These are phyloP conservation scores for Pichia nakasei DNA, from an alignment of 805 yeast species.

Conservation along the genomic window DNA sequence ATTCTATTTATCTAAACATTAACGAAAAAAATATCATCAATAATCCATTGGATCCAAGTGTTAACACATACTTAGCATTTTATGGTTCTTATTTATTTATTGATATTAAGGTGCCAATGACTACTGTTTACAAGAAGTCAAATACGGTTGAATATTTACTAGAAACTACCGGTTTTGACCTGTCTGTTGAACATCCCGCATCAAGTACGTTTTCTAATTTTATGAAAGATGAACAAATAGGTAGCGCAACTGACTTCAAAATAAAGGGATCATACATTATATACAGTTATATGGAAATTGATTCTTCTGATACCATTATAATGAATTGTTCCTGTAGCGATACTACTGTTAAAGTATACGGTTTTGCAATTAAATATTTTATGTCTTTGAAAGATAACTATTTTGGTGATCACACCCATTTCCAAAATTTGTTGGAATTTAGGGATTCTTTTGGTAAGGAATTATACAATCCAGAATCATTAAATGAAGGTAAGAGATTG, in stretches of 20 bases:
- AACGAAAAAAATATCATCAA: conserved; percentile 85
- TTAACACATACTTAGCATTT: conserved; percentile 68
- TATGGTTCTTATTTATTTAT: conserved; percentile 51
- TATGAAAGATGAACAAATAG: conserved; percentile 52
- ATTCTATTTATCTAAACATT: conserved; percentile 62
- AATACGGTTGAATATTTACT: conserved; percentile 44
- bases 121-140: conserved; percentile 41
- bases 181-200: conserved; percentile 71
- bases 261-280: conserved; percentile 61
- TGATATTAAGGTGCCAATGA: conserved; percentile 49
- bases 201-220: conserved; percentile 86
- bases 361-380: conserved; percentile 67
- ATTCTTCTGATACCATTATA: conserved; percentile 59
- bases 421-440: conserved; percentile 81
- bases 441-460: conserved; percentile 21
- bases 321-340: conserved; percentile 59
- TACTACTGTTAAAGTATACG: conserved; percentile 66
- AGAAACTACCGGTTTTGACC: conserved; percentile 48
- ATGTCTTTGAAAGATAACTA: conserved; percentile 78
- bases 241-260: conserved; percentile 53
- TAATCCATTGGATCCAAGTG: conserved; percentile 77
- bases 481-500: conserved; percentile 25
- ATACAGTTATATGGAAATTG: conserved; percentile 48
- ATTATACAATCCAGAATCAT: conserved; percentile 7
- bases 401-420: conserved; percentile 79